phyloP scores from a whole-genome alignment of 202 grass and related monocot genomes.

The Carex arenaria region DNA sequence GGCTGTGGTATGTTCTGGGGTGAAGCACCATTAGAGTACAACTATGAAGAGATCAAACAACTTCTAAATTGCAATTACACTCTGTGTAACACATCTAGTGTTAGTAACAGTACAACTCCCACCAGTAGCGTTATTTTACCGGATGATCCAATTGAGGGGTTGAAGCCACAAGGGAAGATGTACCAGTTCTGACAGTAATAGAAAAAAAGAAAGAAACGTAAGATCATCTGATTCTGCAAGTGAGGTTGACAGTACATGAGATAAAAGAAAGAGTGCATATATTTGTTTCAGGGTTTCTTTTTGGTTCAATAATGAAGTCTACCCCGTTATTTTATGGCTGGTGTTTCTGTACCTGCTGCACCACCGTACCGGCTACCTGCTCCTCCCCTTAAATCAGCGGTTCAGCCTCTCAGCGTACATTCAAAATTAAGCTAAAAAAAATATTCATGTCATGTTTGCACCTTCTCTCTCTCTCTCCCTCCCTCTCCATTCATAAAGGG shows the following conservation, averaged over 20 bases:
- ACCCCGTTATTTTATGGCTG: not conserved
- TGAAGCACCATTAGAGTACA: conserved; percentile 49
- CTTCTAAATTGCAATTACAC: conserved; percentile 39
- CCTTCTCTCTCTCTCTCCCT: not conserved
- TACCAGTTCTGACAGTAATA: conserved; percentile 33
- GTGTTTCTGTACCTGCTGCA: conserved; percentile 2
- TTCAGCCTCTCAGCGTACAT: not conserved
- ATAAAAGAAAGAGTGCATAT: not conserved
- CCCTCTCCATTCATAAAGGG: conserved; percentile 3
- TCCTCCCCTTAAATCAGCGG: not conserved
- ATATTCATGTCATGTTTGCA: not conserved
- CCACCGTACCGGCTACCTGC: not conserved
- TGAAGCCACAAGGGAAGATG: conserved; percentile 40
- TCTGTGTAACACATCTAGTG: not conserved
- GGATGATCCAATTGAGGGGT: conserved; percentile 27
- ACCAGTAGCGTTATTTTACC: conserved; percentile 3
- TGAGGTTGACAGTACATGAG: not conserved
- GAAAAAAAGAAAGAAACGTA: not conserved
- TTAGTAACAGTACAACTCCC: conserved; percentile 1
- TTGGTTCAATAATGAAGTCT: not conserved
- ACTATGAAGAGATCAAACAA: conserved; percentile 80
- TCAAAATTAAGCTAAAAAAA: not conserved
- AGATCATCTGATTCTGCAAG: not conserved
- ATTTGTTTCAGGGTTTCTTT: conserved; percentile 12
- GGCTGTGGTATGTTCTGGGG: not conserved